Base-by-base conservation (phyloP, 495 filamentous ascomycete species). In the Annulohypoxylon bovei region DNA sequence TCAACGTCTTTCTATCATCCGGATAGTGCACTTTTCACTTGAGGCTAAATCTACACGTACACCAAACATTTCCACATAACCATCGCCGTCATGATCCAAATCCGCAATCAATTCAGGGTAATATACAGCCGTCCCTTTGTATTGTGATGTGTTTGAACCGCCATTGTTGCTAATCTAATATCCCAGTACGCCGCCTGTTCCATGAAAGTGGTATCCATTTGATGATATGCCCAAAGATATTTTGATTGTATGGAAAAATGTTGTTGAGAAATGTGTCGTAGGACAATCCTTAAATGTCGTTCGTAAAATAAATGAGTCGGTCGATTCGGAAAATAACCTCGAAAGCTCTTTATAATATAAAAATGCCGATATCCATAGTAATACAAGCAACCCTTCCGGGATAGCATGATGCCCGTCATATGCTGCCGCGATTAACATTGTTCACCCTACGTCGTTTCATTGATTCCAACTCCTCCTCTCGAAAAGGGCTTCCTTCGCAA, bases 401-500 rank as follows among this genome's bases (percentile, higher is more conserved):
- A 30, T 35, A 52, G 44, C 42, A 47, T 28, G 18, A 28, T 32
- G 46, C 9, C 14, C 40, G 52, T 61, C 55, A 75, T 64, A 75
- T 66, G 46, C 73, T 75, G 4, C 60, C 67, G 4, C 73, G 70
- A 49, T 70, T 67, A 37, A 56, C 50, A 23, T 60, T 35, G n/a
- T 28, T 58, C 20, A 59, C 27, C 28, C 68, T 72, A 23, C 67
- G 58, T 52, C 47, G 53, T n/a, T 68, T 69, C 0, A 53, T 54
- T 0, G 57, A 46, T 23, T 67, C 69, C 6, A 57, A 25, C 49
- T 70, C 57, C 14, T 77, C 74, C 35, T 82, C 79, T 37, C 77
- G 75, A 57, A 71, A 79, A 3, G 61, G 42, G 62, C 70, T 76
- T 6, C 71, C 73, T 16, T 80, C 81, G 52, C 75, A 76, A 30